phyloP scores from a whole-genome alignment of 208 protist genomes.

The Leptomonas pyrrhocoris region DNA sequence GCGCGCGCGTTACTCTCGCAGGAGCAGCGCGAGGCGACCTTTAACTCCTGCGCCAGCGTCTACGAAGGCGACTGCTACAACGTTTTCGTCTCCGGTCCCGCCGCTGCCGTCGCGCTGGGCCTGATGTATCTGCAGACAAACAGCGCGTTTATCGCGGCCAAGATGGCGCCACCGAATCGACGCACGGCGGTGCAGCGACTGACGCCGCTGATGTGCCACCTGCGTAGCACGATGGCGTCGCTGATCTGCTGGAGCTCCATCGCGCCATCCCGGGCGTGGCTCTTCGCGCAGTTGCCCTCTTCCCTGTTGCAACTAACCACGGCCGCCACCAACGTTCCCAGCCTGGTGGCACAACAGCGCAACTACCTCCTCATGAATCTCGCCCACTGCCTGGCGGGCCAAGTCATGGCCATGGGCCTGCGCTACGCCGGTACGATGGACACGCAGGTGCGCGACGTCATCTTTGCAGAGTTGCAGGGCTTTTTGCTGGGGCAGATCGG shows the following conservation, averaged over 20 bases:
- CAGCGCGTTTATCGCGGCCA: constrained; percentile 47
- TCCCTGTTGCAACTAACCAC: constrained; percentile 40
- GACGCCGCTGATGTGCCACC: constrained; percentile 68
- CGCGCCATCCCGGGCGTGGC: constrained; percentile 53
- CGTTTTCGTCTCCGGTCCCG: constrained; percentile 61
- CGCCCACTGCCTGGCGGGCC: constrained; percentile 75
- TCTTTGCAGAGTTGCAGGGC: constrained; percentile 70
- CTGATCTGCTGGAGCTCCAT: constrained; percentile 70
- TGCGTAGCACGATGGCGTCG: constrained; percentile 78
- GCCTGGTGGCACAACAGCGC: constrained; percentile 58
- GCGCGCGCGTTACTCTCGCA: constrained; percentile 58
- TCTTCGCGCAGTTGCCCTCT: constrained; percentile 51
- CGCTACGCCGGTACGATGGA: constrained; percentile 85
- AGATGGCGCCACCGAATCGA: constrained; percentile 55
- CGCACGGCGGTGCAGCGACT: constrained; percentile 67
- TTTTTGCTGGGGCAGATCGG: constrained; percentile 72
- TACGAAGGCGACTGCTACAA: constrained; percentile 86
- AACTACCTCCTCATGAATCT: constrained; percentile 82
- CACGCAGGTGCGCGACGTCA: constrained; percentile 46
- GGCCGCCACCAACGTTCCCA: neutral
- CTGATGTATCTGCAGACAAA: constrained; percentile 80
- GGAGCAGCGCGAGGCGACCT: constrained; percentile 44
- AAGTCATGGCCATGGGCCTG: constrained; percentile 72
- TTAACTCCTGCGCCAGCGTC: constrained; percentile 64
- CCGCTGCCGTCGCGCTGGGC: constrained; percentile 72